These are phyloP conservation scores for Iberis amara DNA, from an alignment of 441 rosid species.

Conservation along the genomic window DNA sequence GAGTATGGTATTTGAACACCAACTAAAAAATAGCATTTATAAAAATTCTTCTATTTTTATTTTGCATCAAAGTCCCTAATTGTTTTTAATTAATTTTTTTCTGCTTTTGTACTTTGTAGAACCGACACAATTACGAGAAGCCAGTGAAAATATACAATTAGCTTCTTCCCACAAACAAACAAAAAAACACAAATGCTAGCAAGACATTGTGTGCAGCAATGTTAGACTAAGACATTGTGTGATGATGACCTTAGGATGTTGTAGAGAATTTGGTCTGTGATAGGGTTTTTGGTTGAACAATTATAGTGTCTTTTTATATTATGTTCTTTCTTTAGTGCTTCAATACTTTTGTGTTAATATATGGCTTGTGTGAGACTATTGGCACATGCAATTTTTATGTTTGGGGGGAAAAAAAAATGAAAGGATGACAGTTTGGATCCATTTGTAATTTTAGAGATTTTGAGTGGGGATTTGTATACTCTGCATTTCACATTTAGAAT, in stretches of 20 bases:
- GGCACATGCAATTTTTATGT: neutral
- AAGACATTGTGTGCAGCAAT: conserved; percentile 4
- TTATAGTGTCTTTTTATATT: neutral
- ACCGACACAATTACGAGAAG: conserved; percentile 57
- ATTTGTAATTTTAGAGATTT: neutral
- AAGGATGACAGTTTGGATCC: neutral
- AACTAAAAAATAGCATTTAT: no score
- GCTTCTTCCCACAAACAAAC: neutral
- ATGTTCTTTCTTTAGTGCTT: neutral
- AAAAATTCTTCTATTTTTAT: no score
- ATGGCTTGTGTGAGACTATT: neutral
- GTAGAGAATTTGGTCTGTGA: conserved; percentile 20
- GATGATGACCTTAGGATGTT: conserved; percentile 20
- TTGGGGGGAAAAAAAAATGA: no score
- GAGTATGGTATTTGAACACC: no score
- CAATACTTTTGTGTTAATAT: neutral
- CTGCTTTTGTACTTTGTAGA: conserved; percentile 37
- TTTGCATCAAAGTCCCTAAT: neutral
- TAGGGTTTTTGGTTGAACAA: neutral
- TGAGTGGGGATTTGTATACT: neutral
- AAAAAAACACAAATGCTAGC: neutral
- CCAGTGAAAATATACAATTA: conserved; percentile 60
- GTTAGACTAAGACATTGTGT: neutral
- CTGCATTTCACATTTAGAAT: no score
- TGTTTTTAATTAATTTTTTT: neutral